These are phyloP conservation scores for Hygrophorus russula DNA, from an alignment of 768 basidiomycete species.

Conservation along the genomic window DNA sequence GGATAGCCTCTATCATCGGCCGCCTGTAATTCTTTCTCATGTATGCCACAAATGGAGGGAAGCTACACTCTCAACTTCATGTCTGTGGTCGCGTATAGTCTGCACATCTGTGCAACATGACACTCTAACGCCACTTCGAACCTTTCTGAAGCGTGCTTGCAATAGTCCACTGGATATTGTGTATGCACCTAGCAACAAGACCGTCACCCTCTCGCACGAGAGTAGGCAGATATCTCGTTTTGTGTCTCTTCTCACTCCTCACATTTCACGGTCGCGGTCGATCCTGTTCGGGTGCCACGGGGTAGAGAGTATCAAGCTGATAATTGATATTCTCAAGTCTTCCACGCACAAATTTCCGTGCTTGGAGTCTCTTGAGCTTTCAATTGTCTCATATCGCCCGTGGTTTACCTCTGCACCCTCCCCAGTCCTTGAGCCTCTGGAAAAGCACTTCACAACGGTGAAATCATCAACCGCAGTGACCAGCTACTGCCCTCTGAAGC, in stretches of 20 bases:
- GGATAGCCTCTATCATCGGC: constrained; percentile 16
- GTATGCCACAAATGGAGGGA: constrained; percentile 40
- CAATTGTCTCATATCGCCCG: too few relatives aligned
- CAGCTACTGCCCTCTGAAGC: constrained; percentile 14
- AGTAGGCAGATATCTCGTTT: constrained; percentile 13
- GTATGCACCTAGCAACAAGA: constrained; percentile 9
- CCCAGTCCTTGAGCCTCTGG: too few relatives aligned
- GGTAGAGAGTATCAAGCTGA: constrained; percentile 9
- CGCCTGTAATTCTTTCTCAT: constrained; percentile 32
- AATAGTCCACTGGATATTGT: constrained; percentile 22
- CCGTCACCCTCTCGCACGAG: constrained; percentile 4
- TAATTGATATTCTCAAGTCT: constrained; percentile 11
- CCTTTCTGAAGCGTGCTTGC: constrained; percentile 26
- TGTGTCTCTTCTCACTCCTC: constrained; percentile 12
- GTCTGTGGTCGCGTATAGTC: constrained; percentile 33
- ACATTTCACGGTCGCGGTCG: constrained; percentile 17
- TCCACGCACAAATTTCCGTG: not conserved
- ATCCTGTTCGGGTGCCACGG: constrained; percentile 11
- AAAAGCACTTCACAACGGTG: not conserved
- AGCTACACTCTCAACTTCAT: constrained; percentile 28
- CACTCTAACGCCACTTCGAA: constrained; percentile 7
- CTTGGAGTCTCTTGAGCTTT: not conserved
- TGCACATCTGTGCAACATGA: constrained; percentile 15
- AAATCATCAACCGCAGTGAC: constrained; percentile 5
- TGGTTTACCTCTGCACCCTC: too few relatives aligned